Evolutionary conservation across 805 yeast genomes (phyloP).

Genomic region (Candida stauntonica): DNA sequence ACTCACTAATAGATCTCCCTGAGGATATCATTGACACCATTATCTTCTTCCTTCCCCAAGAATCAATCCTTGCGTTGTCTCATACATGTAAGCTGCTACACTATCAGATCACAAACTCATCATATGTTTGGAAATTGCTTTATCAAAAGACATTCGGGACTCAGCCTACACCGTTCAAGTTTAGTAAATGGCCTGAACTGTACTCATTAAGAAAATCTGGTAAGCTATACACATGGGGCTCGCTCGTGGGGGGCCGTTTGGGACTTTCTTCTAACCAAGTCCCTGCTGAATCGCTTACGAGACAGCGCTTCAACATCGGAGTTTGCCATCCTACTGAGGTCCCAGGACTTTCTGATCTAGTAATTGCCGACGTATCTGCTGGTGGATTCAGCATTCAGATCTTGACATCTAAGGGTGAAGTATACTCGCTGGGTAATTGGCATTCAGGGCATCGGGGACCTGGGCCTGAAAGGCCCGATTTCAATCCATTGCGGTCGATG

Average conservation of each 20-base stretch:
- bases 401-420: constrained; percentile 48
- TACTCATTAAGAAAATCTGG: constrained; percentile 38
- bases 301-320: constrained; percentile 24
- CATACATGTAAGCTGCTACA: constrained; percentile 37
- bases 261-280: constrained; percentile 35
- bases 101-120: constrained; percentile 32
- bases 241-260: constrained; percentile 38
- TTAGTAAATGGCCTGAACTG: constrained; percentile 46
- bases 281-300: constrained; percentile 24
- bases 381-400: constrained; percentile 66
- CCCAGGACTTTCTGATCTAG: constrained; percentile 30
- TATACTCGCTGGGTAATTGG: constrained; percentile 51
- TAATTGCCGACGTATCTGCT: constrained; percentile 47
- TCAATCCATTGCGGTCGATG: constrained; percentile 16
- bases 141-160: constrained; percentile 42
- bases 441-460: constrained; percentile 38
- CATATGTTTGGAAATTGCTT: constrained; percentile 40
- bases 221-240: constrained; percentile 49
- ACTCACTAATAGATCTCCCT: constrained; percentile 10
- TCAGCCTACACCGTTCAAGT: constrained; percentile 38
- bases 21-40: constrained; percentile 35
- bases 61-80: constrained; percentile 39
- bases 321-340: constrained; percentile 38
- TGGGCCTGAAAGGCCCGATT: constrained; percentile 37
- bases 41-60: constrained; percentile 21